These are phyloP conservation scores for Miscanthus sacchariflorus DNA, from an alignment of 202 grass and related monocot species.

Conservation along the genomic window DNA sequence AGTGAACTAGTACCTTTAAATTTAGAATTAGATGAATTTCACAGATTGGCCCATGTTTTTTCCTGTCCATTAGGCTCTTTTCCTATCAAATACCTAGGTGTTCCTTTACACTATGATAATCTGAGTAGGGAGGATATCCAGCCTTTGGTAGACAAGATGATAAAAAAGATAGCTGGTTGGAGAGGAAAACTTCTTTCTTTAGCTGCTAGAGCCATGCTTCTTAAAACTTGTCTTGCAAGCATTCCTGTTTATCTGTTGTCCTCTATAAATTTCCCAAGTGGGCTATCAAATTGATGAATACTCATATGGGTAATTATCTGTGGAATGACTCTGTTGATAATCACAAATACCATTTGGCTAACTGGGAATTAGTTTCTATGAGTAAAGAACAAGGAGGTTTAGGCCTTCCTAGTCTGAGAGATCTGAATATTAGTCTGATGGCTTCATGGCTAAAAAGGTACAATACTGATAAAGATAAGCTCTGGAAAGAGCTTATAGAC, in stretches of 20 bases:
- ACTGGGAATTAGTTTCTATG: neutral
- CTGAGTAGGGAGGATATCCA: too few species aligned
- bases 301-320: neutral
- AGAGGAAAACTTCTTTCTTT: neutral
- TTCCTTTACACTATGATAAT: too few species aligned
- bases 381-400: neutral
- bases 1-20: too few species aligned
- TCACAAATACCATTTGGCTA: neutral
- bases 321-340: neutral
- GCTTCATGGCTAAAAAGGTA: too few species aligned
- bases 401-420: fast-evolving
- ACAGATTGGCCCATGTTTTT: too few species aligned
- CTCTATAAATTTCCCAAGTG: neutral
- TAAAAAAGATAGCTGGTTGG: neutral
- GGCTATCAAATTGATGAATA: fast-evolving
- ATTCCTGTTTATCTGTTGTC: neutral
- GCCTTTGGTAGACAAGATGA: neutral
- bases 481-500: neutral
- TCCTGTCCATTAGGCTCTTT: too few species aligned
- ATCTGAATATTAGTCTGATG: neutral
- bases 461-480: too few species aligned
- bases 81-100: too few species aligned
- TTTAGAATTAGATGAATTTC: too few species aligned
- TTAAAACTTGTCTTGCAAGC: neutral
- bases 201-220: neutral